Evolutionary conservation across 139 green algal genomes (phyloP).

Genomic region (Coelastrella sp.): DNA sequence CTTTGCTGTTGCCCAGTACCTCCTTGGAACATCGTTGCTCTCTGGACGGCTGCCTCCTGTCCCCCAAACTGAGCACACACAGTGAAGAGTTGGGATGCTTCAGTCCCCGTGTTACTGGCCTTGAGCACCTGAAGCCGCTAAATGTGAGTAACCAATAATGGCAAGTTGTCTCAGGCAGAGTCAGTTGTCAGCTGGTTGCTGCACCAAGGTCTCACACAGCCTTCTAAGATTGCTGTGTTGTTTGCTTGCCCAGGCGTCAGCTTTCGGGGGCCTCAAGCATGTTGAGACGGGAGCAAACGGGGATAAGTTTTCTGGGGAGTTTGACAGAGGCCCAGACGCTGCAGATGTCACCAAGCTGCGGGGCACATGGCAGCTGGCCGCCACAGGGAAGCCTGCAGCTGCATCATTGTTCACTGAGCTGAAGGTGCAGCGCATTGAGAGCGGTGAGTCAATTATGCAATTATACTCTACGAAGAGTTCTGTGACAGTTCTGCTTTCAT

Average conservation of each 20-base stretch:
- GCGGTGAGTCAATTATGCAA: background rate
- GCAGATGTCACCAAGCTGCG: conserved; percentile 27
- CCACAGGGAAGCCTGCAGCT: conserved; percentile 14
- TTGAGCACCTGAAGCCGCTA: conserved; percentile 11
- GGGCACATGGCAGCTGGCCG: conserved; percentile 34
- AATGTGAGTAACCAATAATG: conserved; percentile 10
- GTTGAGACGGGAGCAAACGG: background rate
- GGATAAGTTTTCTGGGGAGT: background rate
- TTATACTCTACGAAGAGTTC: background rate
- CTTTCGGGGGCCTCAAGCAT: background rate
- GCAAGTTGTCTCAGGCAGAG: too few species aligned
- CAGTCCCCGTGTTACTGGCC: background rate
- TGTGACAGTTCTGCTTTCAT: too few species aligned
- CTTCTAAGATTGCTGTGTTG: too few species aligned
- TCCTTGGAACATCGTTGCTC: conserved; percentile 22
- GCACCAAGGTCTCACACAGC: too few species aligned
- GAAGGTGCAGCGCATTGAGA: conserved; percentile 4
- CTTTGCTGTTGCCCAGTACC: conserved; percentile 27
- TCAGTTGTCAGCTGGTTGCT: too few species aligned
- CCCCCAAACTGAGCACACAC: conserved; percentile 2
- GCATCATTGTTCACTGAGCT: conserved; percentile 41
- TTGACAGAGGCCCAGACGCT: background rate
- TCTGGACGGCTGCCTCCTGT: background rate
- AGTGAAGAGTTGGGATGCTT: background rate
- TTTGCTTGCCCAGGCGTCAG: background rate